These are phyloP conservation scores for Flaveria brownii DNA, from an alignment of 129 eudicot genomes.

Conservation along the genomic window DNA sequence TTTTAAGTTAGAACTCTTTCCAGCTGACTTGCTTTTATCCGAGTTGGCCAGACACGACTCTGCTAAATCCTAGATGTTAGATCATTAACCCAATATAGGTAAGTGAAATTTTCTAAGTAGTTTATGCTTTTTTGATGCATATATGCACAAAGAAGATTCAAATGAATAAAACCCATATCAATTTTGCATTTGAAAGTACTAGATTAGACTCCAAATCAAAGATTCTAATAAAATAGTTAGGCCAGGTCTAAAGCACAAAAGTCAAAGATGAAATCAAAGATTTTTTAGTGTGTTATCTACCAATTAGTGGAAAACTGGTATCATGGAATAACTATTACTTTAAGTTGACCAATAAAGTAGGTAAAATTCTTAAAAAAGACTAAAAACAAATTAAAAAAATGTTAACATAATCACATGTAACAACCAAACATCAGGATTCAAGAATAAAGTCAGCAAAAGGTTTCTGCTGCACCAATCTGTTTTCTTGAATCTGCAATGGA, in stretches of 20 bases:
- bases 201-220: neutral
- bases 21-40: neutral
- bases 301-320: conserved; percentile 40
- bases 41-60: neutral
- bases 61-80: neutral
- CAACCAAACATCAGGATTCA: conserved; percentile 1
- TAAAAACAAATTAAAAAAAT: conserved; percentile 3
- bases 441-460: neutral
- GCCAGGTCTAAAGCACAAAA: conserved; percentile 20
- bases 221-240: conserved; percentile 13
- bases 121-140: neutral
- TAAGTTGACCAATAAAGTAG: conserved; percentile 26
- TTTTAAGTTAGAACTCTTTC: neutral
- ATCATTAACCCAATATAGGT: neutral
- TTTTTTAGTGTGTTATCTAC: conserved; percentile 30
- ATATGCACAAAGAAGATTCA: neutral
- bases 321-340: conserved; percentile 29
- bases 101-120: neutral
- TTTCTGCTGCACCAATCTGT: conserved; percentile 28
- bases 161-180: neutral
- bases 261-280: conserved; percentile 27
- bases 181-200: neutral
- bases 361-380: conserved; percentile 29
- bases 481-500: conserved; percentile 18
- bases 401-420: neutral